Percentiles rank a stretch among this genome's conserved stretches.
These are phyloP conservation scores for Pestalotiopsis sp. DNA, from an alignment of 2,329 filamentous ascomycete species.

Conservation along the genomic window DNA sequence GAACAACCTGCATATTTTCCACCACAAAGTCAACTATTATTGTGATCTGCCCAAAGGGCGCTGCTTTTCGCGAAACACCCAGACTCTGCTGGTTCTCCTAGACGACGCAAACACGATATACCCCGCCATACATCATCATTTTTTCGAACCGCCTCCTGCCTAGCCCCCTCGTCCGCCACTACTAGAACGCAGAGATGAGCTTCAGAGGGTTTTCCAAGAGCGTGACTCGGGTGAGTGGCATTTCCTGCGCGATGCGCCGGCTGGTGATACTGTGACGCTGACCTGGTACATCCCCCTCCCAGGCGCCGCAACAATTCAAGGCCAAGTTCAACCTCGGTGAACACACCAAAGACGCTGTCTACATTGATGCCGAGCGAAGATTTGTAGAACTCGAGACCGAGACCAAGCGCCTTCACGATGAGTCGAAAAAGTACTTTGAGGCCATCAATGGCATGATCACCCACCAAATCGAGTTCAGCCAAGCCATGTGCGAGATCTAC, in stretches of 20 bases:
- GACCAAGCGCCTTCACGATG: slow-evolving; percentile 92
- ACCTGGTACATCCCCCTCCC: slow-evolving; percentile 9
- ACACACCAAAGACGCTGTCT: slow-evolving; percentile 91
- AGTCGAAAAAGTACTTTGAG: slow-evolving; percentile 96
- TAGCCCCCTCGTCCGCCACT: neutral
- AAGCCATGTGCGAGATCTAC: slow-evolving; percentile 95
- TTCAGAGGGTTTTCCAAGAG: slow-evolving; percentile 96
- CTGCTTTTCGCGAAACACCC: neutral
- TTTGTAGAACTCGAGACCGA: slow-evolving; percentile 94
- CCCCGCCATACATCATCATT: slow-evolving; percentile 11
- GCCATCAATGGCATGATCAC: slow-evolving; percentile 97
- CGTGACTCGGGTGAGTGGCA: slow-evolving; percentile 72
- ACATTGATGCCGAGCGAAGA: slow-evolving; percentile 89
- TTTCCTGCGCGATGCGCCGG: neutral
- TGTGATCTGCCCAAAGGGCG: neutral
- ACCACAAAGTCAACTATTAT: neutral
- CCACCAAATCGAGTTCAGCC: slow-evolving; percentile 98
- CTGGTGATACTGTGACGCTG: neutral
- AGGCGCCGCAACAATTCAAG: slow-evolving; percentile 91
- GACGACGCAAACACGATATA: slow-evolving; percentile 2
- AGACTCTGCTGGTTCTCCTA: neutral
- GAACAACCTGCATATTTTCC: neutral
- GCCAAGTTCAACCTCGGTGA: slow-evolving; percentile 94
- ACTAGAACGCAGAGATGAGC: slow-evolving; percentile 68
- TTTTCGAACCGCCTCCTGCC: neutral